phyloP scores from a whole-genome alignment of 2,329 filamentous ascomycete species.

The Zasmidium angulare region DNA sequence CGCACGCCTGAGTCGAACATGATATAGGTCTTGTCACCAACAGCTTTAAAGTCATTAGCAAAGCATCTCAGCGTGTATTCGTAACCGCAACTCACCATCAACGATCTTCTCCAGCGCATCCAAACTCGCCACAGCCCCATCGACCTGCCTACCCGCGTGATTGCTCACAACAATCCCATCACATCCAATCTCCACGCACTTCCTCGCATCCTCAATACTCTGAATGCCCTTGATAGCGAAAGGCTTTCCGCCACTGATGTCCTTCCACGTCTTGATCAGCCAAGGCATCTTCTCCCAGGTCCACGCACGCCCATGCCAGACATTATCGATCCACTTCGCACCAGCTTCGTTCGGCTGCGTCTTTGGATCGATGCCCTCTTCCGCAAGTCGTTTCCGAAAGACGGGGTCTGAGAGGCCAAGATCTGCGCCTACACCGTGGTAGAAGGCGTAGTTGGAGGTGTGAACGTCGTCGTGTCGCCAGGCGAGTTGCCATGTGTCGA shows the following conservation, averaged over 20 bases:
- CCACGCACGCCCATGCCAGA: conserved; percentile 64
- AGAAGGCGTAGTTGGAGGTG: conserved; percentile 62
- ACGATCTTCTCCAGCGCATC: conserved; percentile 62
- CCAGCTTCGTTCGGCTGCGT: conserved; percentile 55
- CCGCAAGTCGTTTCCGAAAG: conserved; percentile 55
- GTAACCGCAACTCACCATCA: conserved; percentile 45
- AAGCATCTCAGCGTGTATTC: conserved; percentile 19
- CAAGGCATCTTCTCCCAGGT: conserved; percentile 68
- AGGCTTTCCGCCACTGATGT: conserved; percentile 55
- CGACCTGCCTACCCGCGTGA: conserved; percentile 67
- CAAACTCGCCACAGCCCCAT: conserved; percentile 59
- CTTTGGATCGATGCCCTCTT: conserved; percentile 54
- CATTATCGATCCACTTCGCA: conserved; percentile 62
- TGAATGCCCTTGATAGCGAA: conserved; percentile 72
- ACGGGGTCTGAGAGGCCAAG: conserved; percentile 60
- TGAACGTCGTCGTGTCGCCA: conserved; percentile 61
- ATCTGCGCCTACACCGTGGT: conserved; percentile 59
- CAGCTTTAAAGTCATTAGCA: conserved; percentile 35
- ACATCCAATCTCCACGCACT: conserved; percentile 59
- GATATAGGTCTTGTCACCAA: conserved; percentile 53
- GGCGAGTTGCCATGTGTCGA: conserved; percentile 64
- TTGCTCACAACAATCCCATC: conserved; percentile 71
- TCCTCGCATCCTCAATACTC: conserved; percentile 61
- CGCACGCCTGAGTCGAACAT: conserved; percentile 63
- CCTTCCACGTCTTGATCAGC: conserved; percentile 59